Base-by-base conservation (phyloP, 129 eudicot genomes). In the Chrysanthemum seticuspe region DNA sequence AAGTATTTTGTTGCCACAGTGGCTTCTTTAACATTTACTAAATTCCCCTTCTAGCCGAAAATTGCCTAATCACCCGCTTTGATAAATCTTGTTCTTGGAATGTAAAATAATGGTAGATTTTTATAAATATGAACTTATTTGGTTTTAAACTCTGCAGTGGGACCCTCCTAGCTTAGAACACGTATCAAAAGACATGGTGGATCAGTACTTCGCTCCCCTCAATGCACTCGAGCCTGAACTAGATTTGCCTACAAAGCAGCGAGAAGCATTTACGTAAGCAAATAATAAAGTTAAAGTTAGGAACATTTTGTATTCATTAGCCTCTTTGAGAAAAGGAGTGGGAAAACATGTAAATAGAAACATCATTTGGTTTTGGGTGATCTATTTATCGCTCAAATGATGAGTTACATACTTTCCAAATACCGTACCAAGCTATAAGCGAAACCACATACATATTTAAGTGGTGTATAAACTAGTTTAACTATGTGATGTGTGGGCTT, bases 141-240 rank as follows among this genome's bases (percentile, higher is more conserved):
- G 53, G n/a, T 64, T 64, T 40, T 5, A 4, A 59, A 34, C 21
- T 47, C 9, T 82, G 75, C 87, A 91, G 96, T 91, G 96, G 96
- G 82, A 86, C 72, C 96, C 96, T 58, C 90, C 97, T 9, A 87
- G 88, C 78, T 80, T 92, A 78, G 84, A 87, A 62, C 77, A 69
- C 8, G 97, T 92, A 67, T 61, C 89, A 0, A 50, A 76, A 21
- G 90, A 91, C 85, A 86, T 86, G 97, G 88, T 91, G 68, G 92
- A 91, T 74, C 74, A 67, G 34, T 92, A 85, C 72, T 92, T 87
- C 69, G 65, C 87, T 44, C 89, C 84, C 18, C 83, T 92, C 31
- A 14, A 62, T 50, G 76, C 83, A 34, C 54, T 80, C 3, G 96
- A 87, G 74, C 94, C 87, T 62, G 96, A 89, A 10, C 91, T 92